Base-by-base conservation (phyloP, 768 basidiomycete species). In the Pulveroboletus sp. region DNA sequence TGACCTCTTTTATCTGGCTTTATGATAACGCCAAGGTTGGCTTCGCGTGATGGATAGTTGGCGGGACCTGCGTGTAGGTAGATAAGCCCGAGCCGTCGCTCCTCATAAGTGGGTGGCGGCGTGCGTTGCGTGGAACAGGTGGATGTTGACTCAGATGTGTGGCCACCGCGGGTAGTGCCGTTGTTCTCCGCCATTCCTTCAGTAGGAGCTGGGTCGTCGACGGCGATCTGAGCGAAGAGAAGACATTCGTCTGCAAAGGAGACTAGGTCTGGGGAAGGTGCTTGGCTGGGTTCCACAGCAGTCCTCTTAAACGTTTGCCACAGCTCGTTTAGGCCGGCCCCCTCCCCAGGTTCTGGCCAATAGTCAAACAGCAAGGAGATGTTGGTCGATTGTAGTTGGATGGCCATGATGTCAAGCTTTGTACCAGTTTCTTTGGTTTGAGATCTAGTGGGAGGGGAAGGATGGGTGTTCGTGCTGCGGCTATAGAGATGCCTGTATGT, bases 21-120 rank as follows among this genome's bases (percentile, higher is more conserved):
- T 24, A 86, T 52, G 45, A 79, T 69, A 53, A 88, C 64, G 11
- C 84, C 85, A 27, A 87, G 66, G 53, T 72, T 79, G 19, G 78
- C 71, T 60, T 86, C 81, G n/a, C 67, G 64, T 2, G 60, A 56
- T 21, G 44, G 45, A 25, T 37, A 1, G 40, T 57, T 62, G 27
- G 58, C 51, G 16, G 58, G 55, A 16, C 57, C 46, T 0, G 54
- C 39, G 10, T 58, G 43, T 8, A 71, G 44, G 47, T 71, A 69
- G 38, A 69, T 44, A 45, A 69, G 49, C 2, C 68, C 68, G 6
- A 47, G 31, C 2, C 13, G 48, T 10, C 2, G 21, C 10, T 23
- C 6, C 5, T 14, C 11, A 3, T 19, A 19, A 34, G 23, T 3
- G 3, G 25, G 3, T 1, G 16, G 23, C 0, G 13, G 14, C 0